A percentile compares a stretch with the other conserved stretches of the same genome.
These are phyloP conservation scores for Reticulascus tulasneorum DNA, from an alignment of 2,329 filamentous ascomycete genomes.

Conservation along the genomic window DNA sequence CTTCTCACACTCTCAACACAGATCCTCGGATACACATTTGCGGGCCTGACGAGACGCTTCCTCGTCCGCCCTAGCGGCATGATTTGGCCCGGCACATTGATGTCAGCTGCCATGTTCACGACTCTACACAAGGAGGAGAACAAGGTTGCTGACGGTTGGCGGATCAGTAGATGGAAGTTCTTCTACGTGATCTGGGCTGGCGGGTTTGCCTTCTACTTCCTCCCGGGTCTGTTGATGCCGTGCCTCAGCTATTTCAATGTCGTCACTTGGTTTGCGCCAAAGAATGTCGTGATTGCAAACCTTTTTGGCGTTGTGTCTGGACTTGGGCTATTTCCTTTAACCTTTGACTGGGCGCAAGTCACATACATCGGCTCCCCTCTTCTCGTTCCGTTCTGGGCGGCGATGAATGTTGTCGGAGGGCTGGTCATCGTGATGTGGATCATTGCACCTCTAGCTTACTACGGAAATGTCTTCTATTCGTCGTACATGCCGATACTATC, in stretches of 20 bases:
- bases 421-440: slow-evolving; percentile 84
- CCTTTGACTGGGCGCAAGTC: slow-evolving; percentile 89
- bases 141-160: slow-evolving; percentile 77
- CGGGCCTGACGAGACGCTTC: slow-evolving; percentile 75
- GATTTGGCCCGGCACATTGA: slow-evolving; percentile 87
- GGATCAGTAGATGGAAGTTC: slow-evolving; percentile 76
- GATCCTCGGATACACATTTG: slow-evolving; percentile 81
- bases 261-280: slow-evolving; percentile 82
- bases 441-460: slow-evolving; percentile 74
- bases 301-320: slow-evolving; percentile 84
- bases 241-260: slow-evolving; percentile 87
- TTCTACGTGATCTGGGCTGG: slow-evolving; percentile 70
- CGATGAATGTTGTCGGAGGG: slow-evolving; percentile 78
- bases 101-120: slow-evolving; percentile 85
- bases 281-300: slow-evolving; percentile 82
- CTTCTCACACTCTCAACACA: slow-evolving; percentile 82
- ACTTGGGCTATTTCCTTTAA: slow-evolving; percentile 77
- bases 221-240: slow-evolving; percentile 77
- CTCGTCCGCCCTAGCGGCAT: slow-evolving; percentile 82
- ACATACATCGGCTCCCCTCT: slow-evolving; percentile 83
- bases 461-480: slow-evolving; percentile 73
- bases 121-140: slow-evolving; percentile 84
- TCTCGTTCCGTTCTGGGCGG: slow-evolving; percentile 81
- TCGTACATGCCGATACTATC: slow-evolving; percentile 86
- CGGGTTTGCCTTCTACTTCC: slow-evolving; percentile 78